phyloP scores from a whole-genome alignment of 1,139 yeast species.

The Geotrichum fermentans region DNA sequence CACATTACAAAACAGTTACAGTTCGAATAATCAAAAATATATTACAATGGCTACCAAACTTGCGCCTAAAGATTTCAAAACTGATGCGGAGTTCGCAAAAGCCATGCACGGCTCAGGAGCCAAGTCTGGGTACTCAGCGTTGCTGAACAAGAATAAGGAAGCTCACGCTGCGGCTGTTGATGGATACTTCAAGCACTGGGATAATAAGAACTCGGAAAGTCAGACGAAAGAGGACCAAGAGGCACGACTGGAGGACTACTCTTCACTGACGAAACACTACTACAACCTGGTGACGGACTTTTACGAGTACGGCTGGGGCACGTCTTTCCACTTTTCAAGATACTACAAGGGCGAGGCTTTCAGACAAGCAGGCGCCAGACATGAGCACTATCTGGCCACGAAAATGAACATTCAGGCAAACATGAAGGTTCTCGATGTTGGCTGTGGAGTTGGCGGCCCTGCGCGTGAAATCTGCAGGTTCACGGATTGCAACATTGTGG shows the following conservation, averaged over 20 bases:
- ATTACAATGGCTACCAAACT: conserved; percentile 34
- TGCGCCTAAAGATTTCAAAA: conserved; percentile 39
- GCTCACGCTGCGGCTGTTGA: conserved; percentile 82
- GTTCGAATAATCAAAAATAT: too few relatives aligned
- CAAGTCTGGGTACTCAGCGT: conserved; percentile 68
- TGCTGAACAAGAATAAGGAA: conserved; percentile 65
- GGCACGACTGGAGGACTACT: conserved; percentile 76
- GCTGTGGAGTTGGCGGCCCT: conserved; percentile 99
- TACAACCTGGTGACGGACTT: conserved; percentile 94
- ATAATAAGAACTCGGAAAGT: conserved; percentile 47
- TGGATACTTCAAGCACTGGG: conserved; percentile 97
- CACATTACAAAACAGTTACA: too few relatives aligned
- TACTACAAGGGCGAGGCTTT: conserved; percentile 92
- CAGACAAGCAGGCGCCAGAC: conserved; percentile 91
- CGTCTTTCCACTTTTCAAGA: conserved; percentile 94
- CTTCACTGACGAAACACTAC: conserved; percentile 88
- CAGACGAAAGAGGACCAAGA: conserved; percentile 64
- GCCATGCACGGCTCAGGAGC: conserved; percentile 80
- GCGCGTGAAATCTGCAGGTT: conserved; percentile 93
- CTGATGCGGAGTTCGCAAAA: conserved; percentile 59
- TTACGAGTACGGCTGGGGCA: conserved; percentile 99
- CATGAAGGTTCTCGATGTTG: conserved; percentile 92
- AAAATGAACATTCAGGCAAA: conserved; percentile 74
- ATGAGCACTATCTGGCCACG: conserved; percentile 89
- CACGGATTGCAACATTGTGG: conserved; percentile 81